Conservation (phyloP, 2,329 filamentous ascomycete species). For the Phoma sp. region DNA sequence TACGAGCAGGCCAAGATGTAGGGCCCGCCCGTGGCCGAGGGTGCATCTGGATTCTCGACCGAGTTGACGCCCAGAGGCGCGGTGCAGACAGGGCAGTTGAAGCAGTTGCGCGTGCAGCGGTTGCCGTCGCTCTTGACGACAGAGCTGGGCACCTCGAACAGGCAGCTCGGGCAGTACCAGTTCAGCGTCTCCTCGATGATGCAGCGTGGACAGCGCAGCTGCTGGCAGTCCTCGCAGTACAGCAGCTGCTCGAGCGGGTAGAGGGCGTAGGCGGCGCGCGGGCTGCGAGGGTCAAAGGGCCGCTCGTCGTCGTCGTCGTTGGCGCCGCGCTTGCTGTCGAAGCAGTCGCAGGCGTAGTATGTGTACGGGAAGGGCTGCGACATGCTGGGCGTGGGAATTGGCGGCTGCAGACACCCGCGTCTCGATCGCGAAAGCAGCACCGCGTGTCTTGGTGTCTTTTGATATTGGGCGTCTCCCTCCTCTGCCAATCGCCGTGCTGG, state of each 20-base stretch:
- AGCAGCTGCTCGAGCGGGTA: constrained; percentile 93
- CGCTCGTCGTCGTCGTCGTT: constrained; percentile 70
- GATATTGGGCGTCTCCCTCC: not conserved
- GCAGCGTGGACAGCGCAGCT: constrained; percentile 92
- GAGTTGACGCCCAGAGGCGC: constrained; percentile 78
- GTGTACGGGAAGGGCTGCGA: constrained; percentile 67
- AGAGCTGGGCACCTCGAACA: constrained; percentile 95
- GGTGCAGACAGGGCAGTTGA: constrained; percentile 89
- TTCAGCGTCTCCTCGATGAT: constrained; percentile 92
- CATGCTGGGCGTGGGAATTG: constrained; percentile 47
- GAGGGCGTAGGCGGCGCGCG: constrained; percentile 87
- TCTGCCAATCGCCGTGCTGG: constrained; percentile 2
- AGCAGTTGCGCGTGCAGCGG: constrained; percentile 93
- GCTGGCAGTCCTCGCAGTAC: constrained; percentile 97
- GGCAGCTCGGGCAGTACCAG: constrained; percentile 92
- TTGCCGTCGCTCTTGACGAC: constrained; percentile 93
- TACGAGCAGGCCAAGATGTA: constrained; percentile 87
- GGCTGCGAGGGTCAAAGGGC: constrained; percentile 84
- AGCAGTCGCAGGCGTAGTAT: constrained; percentile 70
- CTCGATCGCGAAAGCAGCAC: too few species aligned
- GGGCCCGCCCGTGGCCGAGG: constrained; percentile 56
- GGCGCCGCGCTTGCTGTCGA: constrained; percentile 54
- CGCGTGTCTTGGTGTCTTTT: not conserved
- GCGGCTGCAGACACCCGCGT: too few species aligned
- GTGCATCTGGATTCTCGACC: constrained; percentile 59